Base-by-base conservation (phyloP, 2,329 filamentous ascomycete genomes). In the Fusarium coffeatum region DNA sequence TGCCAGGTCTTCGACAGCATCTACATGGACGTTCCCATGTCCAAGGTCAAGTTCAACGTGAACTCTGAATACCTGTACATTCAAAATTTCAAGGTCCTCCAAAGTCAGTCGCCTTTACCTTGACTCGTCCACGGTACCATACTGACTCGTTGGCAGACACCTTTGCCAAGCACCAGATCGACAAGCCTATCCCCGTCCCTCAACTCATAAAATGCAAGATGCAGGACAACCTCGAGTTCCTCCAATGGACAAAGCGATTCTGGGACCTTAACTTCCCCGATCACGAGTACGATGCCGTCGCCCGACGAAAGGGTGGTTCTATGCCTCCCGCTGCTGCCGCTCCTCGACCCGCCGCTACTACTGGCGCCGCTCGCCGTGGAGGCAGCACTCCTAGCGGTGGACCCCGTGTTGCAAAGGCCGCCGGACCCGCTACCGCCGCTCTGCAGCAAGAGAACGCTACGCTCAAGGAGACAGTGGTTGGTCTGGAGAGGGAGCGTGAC, bases 1-100 rank as follows among this genome's bases (percentile, higher is more conserved):
- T 99, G 96, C 85, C 96, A 99, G 84, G 89, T 99, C 77, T 98
- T 97, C 81, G 96, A 99, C 85, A 97, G 94, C 82, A 98, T 99
- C 85, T 98, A 94, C 86, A 89, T 89, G 84, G 96, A 99, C 81
- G 87, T 98, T 34, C 94, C 95, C 73, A 98, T 99, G 96, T 86
- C 90, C 72, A 90, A 93, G 75, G 95, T 99, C 84, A 98, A 97
- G 85, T 99, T 99, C 88, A 97, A 98, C 80, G 95, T 95, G 78
- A 98, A 94, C 83, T 92, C 91, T 74, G 96, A 99, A 86, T 98
- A 98, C 82, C 92, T 93, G 73, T 99, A 99, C 81, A 89, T 98
- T 66, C 93, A 97, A 83, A 99, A 99, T 82, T 99, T 98, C 88
- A 99, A 99, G 83, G 87, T 98, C 75, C 86, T 99, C 72, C 95